These are phyloP conservation scores for Bjerkandera adusta DNA, from an alignment of 1,284 basidiomycete species.

Conservation along the genomic window DNA sequence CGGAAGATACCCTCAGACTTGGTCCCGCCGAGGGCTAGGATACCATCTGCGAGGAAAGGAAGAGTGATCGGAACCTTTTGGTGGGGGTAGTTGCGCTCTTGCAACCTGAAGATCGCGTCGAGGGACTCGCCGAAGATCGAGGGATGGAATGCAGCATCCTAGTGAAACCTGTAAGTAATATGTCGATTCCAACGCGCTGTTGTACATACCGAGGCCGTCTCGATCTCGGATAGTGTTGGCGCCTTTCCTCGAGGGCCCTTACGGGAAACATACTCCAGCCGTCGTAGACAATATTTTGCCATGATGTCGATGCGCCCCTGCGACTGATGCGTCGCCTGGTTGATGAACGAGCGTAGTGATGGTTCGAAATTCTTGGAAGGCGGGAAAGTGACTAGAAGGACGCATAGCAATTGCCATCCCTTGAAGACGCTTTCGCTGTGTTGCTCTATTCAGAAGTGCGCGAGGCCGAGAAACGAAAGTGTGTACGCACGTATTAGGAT, in stretches of 20 bases:
- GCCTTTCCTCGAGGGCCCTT: constrained; percentile 84
- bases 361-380: constrained; percentile 89
- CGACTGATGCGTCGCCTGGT: constrained; percentile 42
- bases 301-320: constrained; percentile 83
- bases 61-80: constrained; percentile 88
- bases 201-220: constrained; percentile 75
- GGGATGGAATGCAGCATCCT: constrained; percentile 92
- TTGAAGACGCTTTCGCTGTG: constrained; percentile 74
- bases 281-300: constrained; percentile 81
- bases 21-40: constrained; percentile 82
- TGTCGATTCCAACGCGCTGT: not conserved
- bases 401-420: constrained; percentile 91
- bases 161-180: constrained; percentile 1
- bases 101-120: constrained; percentile 78
- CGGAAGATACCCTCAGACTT: constrained; percentile 89
- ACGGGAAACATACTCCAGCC: constrained; percentile 68
- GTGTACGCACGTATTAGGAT: constrained; percentile 67
- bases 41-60: constrained; percentile 88
- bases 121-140: constrained; percentile 90
- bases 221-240: constrained; percentile 79
- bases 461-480: not conserved
- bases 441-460: not conserved
- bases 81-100: constrained; percentile 80
- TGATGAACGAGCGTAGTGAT: constrained; percentile 73
- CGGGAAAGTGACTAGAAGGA: constrained; percentile 83